These are phyloP conservation scores for Barnettozyma californica DNA, from an alignment of 805 yeast genomes.

Conservation along the genomic window DNA sequence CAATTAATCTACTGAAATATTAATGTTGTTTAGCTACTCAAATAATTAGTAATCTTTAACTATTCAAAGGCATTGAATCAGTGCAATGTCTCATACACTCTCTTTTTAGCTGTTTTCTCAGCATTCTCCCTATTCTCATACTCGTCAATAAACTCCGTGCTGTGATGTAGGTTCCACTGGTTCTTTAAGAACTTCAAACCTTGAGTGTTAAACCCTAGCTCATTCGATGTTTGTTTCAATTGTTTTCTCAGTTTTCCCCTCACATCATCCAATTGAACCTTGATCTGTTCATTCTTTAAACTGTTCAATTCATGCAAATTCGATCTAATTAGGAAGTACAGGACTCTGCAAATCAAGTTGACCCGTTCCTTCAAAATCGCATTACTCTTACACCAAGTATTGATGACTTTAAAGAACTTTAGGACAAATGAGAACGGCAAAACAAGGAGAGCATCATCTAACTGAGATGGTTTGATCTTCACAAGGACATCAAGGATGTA, in stretches of 20 bases:
- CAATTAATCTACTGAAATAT: neutral
- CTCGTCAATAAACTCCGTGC: slow-evolving; percentile 67
- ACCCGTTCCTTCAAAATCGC: slow-evolving; percentile 45
- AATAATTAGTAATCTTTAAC: neutral
- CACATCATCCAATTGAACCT: slow-evolving; percentile 59
- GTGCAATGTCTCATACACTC: slow-evolving; percentile 58
- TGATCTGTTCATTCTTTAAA: slow-evolving; percentile 58
- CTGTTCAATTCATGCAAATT: slow-evolving; percentile 76
- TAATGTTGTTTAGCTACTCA: neutral
- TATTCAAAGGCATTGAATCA: neutral
- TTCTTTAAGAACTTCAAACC: slow-evolving; percentile 70
- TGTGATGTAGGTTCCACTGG: slow-evolving; percentile 78
- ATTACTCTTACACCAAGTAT: slow-evolving; percentile 59
- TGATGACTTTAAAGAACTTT: slow-evolving; percentile 65
- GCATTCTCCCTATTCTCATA: slow-evolving; percentile 48
- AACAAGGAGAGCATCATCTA: slow-evolving; percentile 89
- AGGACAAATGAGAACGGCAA: slow-evolving; percentile 83
- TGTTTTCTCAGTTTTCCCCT: slow-evolving; percentile 55
- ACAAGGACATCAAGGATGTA: slow-evolving; percentile 70
- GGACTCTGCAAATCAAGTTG: slow-evolving; percentile 63
- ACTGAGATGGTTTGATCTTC: slow-evolving; percentile 74
- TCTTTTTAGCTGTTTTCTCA: slow-evolving; percentile 58
- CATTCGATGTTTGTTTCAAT: slow-evolving; percentile 45
- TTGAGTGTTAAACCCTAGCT: slow-evolving; percentile 78
- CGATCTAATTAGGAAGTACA: slow-evolving; percentile 66